phyloP scores from a whole-genome alignment of 2,329 filamentous ascomycete species.

The Claviceps paspali region DNA sequence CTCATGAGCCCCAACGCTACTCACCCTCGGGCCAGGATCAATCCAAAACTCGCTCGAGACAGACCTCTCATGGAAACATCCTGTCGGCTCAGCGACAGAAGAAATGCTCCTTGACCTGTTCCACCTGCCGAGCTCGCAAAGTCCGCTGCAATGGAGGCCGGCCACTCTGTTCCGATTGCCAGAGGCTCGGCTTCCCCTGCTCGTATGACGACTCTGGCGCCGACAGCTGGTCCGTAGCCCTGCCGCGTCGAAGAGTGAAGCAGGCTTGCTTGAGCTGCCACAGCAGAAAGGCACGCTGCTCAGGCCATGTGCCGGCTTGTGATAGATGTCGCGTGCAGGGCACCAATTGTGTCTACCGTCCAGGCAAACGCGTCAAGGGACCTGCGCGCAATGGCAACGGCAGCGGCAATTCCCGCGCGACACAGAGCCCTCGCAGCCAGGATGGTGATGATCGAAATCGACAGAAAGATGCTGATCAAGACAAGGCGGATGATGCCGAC shows the following conservation, averaged over 20 bases:
- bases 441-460: slow-evolving; percentile 16
- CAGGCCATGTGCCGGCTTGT: slow-evolving; percentile 39
- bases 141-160: slow-evolving; percentile 41
- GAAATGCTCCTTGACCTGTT: slow-evolving; percentile 33
- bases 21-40: background rate
- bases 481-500: slow-evolving; percentile 20
- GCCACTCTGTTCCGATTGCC: slow-evolving; percentile 41
- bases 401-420: slow-evolving; percentile 10
- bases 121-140: slow-evolving; percentile 39
- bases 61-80: background rate
- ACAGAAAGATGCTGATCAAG: slow-evolving; percentile 6
- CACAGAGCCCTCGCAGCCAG: slow-evolving; percentile 18
- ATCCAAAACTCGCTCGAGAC: background rate
- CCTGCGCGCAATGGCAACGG: slow-evolving; percentile 8
- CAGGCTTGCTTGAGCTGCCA: slow-evolving; percentile 44
- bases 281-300: slow-evolving; percentile 42
- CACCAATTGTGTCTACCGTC: slow-evolving; percentile 40
- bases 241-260: slow-evolving; percentile 38
- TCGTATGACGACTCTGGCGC: slow-evolving; percentile 36
- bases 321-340: slow-evolving; percentile 34
- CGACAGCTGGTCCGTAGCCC: slow-evolving; percentile 25
- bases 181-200: slow-evolving; percentile 41
- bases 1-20: background rate
- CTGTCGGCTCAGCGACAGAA: slow-evolving; percentile 20
- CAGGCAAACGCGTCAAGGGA: slow-evolving; percentile 25